Percentiles rank a stretch among this genome's conserved stretches.
phyloP scores from a whole-genome alignment of 2,329 filamentous ascomycete genomes.

The Diplodia mutila region DNA sequence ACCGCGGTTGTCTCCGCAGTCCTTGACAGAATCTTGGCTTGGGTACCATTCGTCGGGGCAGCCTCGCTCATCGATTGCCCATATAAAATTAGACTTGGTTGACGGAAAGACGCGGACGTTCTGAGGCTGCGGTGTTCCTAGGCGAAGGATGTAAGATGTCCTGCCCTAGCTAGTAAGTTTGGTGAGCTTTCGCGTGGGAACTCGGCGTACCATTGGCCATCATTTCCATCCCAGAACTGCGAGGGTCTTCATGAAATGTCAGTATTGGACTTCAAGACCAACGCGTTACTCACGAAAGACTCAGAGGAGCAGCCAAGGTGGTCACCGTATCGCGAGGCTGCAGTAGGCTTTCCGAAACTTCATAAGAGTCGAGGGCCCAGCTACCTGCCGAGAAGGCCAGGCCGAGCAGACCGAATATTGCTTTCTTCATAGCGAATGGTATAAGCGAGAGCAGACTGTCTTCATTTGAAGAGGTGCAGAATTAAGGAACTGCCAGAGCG shows the following conservation, averaged over 20 bases:
- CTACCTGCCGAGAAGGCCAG: not conserved
- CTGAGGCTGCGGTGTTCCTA: not conserved
- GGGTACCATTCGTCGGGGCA: not conserved
- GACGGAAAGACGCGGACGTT: not conserved
- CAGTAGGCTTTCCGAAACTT: not conserved
- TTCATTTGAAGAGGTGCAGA: constrained; percentile 1
- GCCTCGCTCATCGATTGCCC: not conserved
- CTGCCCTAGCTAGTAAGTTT: not conserved
- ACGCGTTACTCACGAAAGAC: not conserved
- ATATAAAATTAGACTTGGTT: not conserved
- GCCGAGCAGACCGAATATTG: not conserved
- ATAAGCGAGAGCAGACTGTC: not conserved
- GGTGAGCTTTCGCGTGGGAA: not conserved
- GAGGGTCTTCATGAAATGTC: not conserved
- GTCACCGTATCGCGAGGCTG: constrained; percentile 1
- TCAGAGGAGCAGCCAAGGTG: not conserved
- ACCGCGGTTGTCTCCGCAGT: not conserved
- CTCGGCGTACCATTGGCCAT: constrained; percentile 2
- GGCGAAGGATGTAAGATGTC: not conserved
- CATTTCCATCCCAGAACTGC: constrained; percentile 8
- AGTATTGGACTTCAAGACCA: not conserved
- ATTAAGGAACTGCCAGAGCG: not conserved
- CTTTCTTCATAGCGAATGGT: not conserved
- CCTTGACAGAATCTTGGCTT: not conserved
- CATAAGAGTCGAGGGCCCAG: not conserved